Percentiles rank a stretch among this genome's conserved stretches.
Evolutionary conservation across 257 asterid species (phyloP).

Genomic region (Oldenlandia corymbosa): DNA sequence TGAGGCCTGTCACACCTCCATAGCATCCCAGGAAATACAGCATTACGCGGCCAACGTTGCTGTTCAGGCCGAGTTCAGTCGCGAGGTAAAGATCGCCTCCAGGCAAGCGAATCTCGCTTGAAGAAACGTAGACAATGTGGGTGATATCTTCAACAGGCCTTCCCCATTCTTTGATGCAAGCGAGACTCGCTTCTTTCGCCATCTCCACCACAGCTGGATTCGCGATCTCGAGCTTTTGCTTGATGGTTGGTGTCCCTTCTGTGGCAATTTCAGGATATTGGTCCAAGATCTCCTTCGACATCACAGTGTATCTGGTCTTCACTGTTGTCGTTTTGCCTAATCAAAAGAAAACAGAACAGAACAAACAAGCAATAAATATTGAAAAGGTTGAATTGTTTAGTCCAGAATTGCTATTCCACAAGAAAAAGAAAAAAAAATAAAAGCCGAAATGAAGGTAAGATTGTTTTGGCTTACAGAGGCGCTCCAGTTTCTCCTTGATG

Average conservation of each 20-base stretch:
- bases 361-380: not conserved
- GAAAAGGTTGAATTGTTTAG: not conserved
- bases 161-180: slow-evolving; percentile 71
- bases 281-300: slow-evolving; percentile 69
- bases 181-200: slow-evolving; percentile 71
- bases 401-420: not conserved
- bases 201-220: slow-evolving; percentile 72
- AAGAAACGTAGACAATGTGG: slow-evolving; percentile 80
- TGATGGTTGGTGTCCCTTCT: slow-evolving; percentile 82
- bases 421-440: not conserved
- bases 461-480: slow-evolving; percentile 47
- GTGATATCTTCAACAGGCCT: slow-evolving; percentile 63
- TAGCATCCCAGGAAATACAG: slow-evolving; percentile 87
- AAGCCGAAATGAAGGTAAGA: not conserved
- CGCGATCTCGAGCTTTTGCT: slow-evolving; percentile 72
- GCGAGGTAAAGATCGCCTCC: slow-evolving; percentile 95
- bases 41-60: slow-evolving; percentile 75
- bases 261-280: slow-evolving; percentile 76
- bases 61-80: slow-evolving; percentile 50
- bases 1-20: slow-evolving; percentile 87
- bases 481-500: slow-evolving; percentile 75
- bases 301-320: slow-evolving; percentile 77
- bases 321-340: slow-evolving; percentile 90
- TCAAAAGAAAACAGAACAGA: not conserved
- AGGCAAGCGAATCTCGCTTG: slow-evolving; percentile 83